Conservation (phyloP, 1,284 basidiomycete genomes). For the Phenoliferia sp. region DNA sequence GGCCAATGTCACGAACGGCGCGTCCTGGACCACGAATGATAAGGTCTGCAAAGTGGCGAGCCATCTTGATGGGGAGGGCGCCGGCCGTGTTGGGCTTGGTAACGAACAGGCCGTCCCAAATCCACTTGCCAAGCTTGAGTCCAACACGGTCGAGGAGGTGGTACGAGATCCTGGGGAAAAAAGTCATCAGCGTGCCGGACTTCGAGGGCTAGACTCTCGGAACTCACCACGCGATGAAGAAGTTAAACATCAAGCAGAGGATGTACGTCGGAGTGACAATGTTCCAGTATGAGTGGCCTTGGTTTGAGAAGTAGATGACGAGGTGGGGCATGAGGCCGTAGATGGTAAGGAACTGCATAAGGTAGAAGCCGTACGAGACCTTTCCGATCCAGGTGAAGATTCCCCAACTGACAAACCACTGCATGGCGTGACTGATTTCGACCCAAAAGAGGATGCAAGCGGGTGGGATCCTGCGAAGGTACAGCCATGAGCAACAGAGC, state of each 20-base stretch:
- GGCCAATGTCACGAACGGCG: conserved; percentile 20
- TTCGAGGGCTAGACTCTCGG: conserved; percentile 8
- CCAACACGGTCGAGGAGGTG: conserved; percentile 42
- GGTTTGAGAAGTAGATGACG: conserved; percentile 40
- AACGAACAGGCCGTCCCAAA: conserved; percentile 44
- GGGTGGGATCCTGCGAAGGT: conserved; percentile 27
- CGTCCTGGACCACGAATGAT: conserved; percentile 35
- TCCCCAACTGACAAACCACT: conserved; percentile 44
- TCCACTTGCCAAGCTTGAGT: conserved; percentile 43
- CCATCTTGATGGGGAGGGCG: conserved; percentile 37
- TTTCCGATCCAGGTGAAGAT: conserved; percentile 45
- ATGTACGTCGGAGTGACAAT: conserved; percentile 43
- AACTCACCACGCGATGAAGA: conserved; percentile 42
- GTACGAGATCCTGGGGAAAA: conserved; percentile 37
- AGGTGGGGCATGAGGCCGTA: conserved; percentile 45
- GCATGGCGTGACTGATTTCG: conserved; percentile 44
- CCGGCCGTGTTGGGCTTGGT: conserved; percentile 40
- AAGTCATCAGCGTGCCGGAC: conserved; percentile 26
- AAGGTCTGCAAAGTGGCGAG: conserved; percentile 29
- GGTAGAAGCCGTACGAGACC: conserved; percentile 46
- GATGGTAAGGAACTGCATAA: conserved; percentile 46
- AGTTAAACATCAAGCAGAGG: conserved; percentile 43
- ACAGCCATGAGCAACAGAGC: not conserved
- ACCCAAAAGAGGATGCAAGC: conserved; percentile 41
- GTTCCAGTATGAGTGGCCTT: conserved; percentile 42